phyloP scores from a whole-genome alignment of 2,329 filamentous ascomycete genomes.

The Paecilomyces dactylethromorphus region DNA sequence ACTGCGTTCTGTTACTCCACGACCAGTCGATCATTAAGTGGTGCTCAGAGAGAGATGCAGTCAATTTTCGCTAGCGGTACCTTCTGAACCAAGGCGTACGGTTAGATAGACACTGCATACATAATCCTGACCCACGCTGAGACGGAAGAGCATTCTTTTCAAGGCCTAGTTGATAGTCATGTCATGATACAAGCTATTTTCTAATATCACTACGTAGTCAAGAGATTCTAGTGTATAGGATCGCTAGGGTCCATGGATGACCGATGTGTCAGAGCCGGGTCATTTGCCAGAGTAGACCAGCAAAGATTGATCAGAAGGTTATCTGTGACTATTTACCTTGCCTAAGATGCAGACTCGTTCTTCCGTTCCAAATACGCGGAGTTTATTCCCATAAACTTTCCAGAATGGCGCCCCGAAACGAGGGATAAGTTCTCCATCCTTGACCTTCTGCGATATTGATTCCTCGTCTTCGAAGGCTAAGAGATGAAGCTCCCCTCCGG shows the following conservation, averaged over 20 bases:
- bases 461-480: conserved; percentile 2
- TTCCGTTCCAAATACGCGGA: conserved; percentile 54
- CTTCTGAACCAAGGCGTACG: conserved; percentile 74
- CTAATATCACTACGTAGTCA: not conserved
- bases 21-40: conserved; percentile 84
- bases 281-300: not conserved
- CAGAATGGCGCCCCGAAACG: conserved; percentile 48
- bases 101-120: conserved; percentile 98
- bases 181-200: not conserved
- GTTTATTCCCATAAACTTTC: conserved; percentile 51
- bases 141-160: not conserved
- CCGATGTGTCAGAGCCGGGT: not conserved
- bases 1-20: conserved; percentile 62
- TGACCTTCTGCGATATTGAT: conserved; percentile 16
- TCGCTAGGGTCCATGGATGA: not conserved
- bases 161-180: not conserved
- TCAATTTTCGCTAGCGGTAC: conserved; percentile 99
- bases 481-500: conserved; percentile 3
- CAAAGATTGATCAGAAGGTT: not conserved
- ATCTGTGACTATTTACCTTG: conserved; percentile 1
- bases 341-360: conserved; percentile 41
- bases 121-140: conserved; percentile 29
- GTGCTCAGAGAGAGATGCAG: conserved; percentile 81
- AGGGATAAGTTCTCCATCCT: conserved; percentile 44
- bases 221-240: not conserved